Conservation (phyloP, 1,139 yeast genomes). For the Blastobotrys serpentis region DNA sequence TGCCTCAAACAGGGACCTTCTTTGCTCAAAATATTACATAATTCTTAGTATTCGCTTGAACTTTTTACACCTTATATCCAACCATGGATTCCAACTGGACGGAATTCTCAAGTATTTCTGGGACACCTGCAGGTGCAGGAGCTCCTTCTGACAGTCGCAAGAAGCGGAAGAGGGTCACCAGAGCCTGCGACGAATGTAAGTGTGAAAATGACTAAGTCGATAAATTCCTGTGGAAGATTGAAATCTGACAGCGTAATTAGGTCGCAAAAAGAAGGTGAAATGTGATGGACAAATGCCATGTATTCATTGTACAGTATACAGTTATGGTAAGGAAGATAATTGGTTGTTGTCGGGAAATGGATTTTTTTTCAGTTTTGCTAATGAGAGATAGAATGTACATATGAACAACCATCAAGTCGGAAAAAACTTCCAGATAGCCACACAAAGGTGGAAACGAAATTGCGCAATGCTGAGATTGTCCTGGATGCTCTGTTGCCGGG, state of each 20-base stretch:
- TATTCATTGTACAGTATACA: conserved; percentile 84
- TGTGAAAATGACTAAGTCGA: conserved; percentile 5
- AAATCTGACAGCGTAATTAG: conserved; percentile 21
- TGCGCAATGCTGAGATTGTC: conserved; percentile 40
- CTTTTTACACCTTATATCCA: no score
- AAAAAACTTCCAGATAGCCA: conserved; percentile 46
- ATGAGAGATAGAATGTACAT: conserved; percentile 54
- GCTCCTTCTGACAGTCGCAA: conserved; percentile 3
- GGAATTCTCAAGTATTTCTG: neutral
- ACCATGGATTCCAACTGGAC: conserved; percentile 4
- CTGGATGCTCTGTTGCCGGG: conserved; percentile 52
- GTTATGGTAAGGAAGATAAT: conserved; percentile 52
- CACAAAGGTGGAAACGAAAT: conserved; percentile 38
- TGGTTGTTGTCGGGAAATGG: conserved; percentile 47
- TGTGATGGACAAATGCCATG: conserved; percentile 90
- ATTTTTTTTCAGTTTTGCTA: no score
- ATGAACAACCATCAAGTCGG: conserved; percentile 72
- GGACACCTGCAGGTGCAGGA: neutral
- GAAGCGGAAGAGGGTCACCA: conserved; percentile 74
- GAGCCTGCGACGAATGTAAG: conserved; percentile 82
- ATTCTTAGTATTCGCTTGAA: no score
- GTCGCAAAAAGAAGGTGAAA: conserved; percentile 67
- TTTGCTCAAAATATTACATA: no score
- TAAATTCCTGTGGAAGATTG: no score
- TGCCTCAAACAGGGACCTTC: no score